Conservation (phyloP, 305 asterid genomes). For the Rubia tinctorum region DNA sequence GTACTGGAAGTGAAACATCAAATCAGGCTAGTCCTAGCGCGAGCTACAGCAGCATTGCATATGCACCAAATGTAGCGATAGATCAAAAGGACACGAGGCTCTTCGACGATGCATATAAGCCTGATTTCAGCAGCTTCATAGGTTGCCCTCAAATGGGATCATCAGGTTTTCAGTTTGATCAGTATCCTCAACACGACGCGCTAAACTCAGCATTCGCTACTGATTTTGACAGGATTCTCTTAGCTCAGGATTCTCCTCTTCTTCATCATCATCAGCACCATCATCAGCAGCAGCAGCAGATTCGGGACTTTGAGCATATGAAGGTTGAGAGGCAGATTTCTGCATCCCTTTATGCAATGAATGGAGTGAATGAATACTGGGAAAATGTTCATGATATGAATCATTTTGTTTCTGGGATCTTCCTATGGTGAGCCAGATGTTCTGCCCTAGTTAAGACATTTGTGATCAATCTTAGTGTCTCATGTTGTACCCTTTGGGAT, state of each 20-base stretch:
- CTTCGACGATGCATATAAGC: slow-evolving; percentile 49
- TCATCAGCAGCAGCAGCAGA: slow-evolving; percentile 1
- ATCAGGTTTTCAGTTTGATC: slow-evolving; percentile 17
- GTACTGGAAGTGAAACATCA: slow-evolving; percentile 10
- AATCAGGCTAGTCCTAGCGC: slow-evolving; percentile 13
- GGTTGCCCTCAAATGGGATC: slow-evolving; percentile 2
- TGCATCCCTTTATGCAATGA: slow-evolving; percentile 65
- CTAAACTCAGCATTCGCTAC: slow-evolving; percentile 13
- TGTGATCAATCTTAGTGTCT: background rate
- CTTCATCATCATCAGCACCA: slow-evolving; percentile 4
- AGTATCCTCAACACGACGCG: slow-evolving; percentile 14
- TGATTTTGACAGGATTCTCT: slow-evolving; percentile 32
- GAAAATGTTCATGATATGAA: slow-evolving; percentile 43
- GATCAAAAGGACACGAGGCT: slow-evolving; percentile 15
- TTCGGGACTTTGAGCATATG: slow-evolving; percentile 50
- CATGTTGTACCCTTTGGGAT: slow-evolving; percentile 5
- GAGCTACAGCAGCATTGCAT: slow-evolving; percentile 14
- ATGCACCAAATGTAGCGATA: slow-evolving; percentile 10
- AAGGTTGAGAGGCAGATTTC: slow-evolving; percentile 67
- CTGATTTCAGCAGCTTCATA: slow-evolving; percentile 45
- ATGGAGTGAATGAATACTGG: slow-evolving; percentile 65
- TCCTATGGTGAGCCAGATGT: slow-evolving; percentile 61
- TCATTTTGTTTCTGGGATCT: slow-evolving; percentile 73
- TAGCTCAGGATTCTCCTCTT: slow-evolving; percentile 14
- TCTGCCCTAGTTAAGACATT: slow-evolving; percentile 41